Evolutionary conservation across 1,284 basidiomycete species (phyloP).

Genomic region (Puccinia hordei): DNA sequence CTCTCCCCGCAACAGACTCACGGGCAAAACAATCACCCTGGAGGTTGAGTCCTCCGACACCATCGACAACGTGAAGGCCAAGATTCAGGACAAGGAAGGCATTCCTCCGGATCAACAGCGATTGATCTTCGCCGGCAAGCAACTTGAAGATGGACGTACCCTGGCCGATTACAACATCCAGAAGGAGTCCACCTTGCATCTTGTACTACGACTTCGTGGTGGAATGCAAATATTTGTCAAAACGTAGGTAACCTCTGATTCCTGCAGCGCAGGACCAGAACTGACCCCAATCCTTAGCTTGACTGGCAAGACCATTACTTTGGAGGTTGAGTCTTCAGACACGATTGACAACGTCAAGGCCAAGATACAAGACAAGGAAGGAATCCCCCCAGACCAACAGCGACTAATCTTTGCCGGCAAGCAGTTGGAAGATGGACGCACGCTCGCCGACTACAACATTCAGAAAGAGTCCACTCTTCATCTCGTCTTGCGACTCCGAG

Average conservation of each 20-base stretch:
- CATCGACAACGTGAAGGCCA: constrained; percentile 67
- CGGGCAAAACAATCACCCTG: constrained; percentile 63
- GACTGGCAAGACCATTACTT: constrained; percentile 96
- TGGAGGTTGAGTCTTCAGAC: constrained; percentile 84
- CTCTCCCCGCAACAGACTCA: constrained; percentile 56
- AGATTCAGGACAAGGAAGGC: constrained; percentile 68
- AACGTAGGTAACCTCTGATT: background rate
- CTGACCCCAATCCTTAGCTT: constrained; percentile 64
- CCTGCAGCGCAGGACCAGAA: background rate
- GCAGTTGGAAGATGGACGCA: constrained; percentile 61
- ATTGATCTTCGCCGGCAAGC: constrained; percentile 62
- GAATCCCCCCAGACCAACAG: constrained; percentile 57
- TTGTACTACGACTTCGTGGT: constrained; percentile 82
- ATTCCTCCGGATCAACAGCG: constrained; percentile 68
- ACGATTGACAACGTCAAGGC: constrained; percentile 71
- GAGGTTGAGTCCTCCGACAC: constrained; percentile 67
- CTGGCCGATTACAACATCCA: constrained; percentile 85
- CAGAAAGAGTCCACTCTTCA: constrained; percentile 96
- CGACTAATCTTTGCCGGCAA: constrained; percentile 59
- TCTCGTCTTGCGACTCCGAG: constrained; percentile 80
- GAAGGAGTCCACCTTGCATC: constrained; percentile 91
- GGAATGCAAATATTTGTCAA: constrained; percentile 60
- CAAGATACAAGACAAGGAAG: background rate
- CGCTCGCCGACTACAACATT: constrained; percentile 78
- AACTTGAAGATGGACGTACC: constrained; percentile 60